These are phyloP conservation scores for Phytophthora podocarpi DNA, from an alignment of 352 stramenopile species.

Conservation along the genomic window DNA sequence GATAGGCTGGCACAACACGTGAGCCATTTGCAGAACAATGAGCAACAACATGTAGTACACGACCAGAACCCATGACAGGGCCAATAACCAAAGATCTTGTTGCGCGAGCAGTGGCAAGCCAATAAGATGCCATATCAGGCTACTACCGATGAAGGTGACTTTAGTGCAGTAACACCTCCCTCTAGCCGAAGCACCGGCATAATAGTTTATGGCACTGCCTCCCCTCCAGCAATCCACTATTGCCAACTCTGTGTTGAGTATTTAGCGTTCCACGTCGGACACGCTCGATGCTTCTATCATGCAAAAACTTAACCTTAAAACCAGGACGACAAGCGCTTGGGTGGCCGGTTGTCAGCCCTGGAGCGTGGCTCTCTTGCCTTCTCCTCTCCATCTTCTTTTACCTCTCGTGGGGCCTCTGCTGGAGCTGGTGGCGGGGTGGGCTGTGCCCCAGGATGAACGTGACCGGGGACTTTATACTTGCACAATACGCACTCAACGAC, in stretches of 20 bases:
- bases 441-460: conserved; percentile 42
- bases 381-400: neutral
- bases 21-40: no score
- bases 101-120: no score
- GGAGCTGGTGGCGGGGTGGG: conserved; percentile 12
- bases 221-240: neutral
- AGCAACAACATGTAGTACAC: no score
- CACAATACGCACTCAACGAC: conserved; percentile 51
- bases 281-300: conserved; percentile 1
- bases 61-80: no score
- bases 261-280: neutral
- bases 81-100: no score
- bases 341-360: conserved; percentile 21
- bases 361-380: conserved; percentile 19
- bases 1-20: no score
- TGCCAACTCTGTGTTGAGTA: neutral
- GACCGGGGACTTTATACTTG: conserved; percentile 66
- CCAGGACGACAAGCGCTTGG: conserved; percentile 59
- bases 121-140: no score
- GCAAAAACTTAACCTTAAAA: conserved; percentile 37
- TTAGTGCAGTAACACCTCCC: no score
- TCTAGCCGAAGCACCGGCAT: no score
- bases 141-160: no score
- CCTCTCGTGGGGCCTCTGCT: conserved; percentile 1
- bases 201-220: no score